Base-by-base conservation (phyloP, 768 basidiomycete species). In the Pulveroboletus sp. region DNA sequence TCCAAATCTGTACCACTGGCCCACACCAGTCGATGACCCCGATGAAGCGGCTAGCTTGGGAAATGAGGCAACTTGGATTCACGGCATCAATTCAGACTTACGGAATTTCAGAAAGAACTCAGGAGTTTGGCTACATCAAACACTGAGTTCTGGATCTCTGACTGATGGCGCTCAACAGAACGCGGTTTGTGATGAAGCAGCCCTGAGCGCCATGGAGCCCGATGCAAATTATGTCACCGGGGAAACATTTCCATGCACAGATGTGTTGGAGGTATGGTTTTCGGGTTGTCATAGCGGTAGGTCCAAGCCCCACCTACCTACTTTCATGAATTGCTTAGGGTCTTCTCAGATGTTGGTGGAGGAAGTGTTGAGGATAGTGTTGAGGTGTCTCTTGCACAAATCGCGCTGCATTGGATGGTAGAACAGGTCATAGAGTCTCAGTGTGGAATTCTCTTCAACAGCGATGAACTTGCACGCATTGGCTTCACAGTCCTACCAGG, bases 241-340 rank as follows among this genome's bases (percentile, higher is more conserved):
- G 7, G 55, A 50, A 30, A 3, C 31, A 6, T 43, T 11, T 9
- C 1, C 5, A 7, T 6, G 7, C 24, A 69, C 78, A 3, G 80
- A 89, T 63, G 80, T 88, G 12, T 62, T 82, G 11, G 89, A 92
- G 62, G 86, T 90, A 3, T 92, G 87, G 87, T 92, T 92, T 57
- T 58, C 80, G 6, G 89, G 89, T 2, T 80, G 81, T 53, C 89
- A 90, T 57, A 62, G 69, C 38, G 87, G 87, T 88, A 51, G 48
- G 81, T 66, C 36, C 32, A 11, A 4, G 27, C 40, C 30, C 35
- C 3, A 32, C 30, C 1, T 18, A 8, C 27, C 39, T 10, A 15
- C n/a, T 46, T 37, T 40, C 7, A 17, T 11, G 21, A 33, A 42
- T 48, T 40, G 17, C 51, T 52, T 2, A 47, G 2, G 7, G 8